Evolutionary conservation across 768 basidiomycete genomes (phyloP).

Genomic region (Rhizopogon salebrosus): DNA sequence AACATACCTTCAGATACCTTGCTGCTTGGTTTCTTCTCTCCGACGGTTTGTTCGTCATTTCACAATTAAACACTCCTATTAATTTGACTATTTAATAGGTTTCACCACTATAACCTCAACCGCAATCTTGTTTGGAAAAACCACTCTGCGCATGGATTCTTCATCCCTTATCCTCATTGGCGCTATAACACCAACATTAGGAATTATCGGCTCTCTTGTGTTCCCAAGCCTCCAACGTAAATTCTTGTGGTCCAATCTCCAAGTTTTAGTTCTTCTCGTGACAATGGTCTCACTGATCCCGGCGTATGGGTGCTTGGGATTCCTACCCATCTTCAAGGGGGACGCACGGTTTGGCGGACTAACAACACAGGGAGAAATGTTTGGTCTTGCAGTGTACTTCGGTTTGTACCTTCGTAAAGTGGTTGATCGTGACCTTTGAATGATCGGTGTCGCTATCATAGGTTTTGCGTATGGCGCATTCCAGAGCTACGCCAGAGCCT

Average conservation of each 20-base stretch:
- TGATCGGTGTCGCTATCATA: conserved; percentile 17
- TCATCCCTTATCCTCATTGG: conserved; percentile 78
- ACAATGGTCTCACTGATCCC: conserved; percentile 63
- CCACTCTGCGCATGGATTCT: conserved; percentile 74
- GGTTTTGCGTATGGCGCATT: conserved; percentile 83
- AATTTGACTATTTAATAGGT: conserved; percentile 35
- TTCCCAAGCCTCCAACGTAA: conserved; percentile 73
- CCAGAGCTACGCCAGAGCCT: conserved; percentile 83
- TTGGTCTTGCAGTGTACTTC: conserved; percentile 74
- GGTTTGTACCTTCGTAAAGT: conserved; percentile 36
- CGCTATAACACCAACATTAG: conserved; percentile 68
- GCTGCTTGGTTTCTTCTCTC: conserved; percentile 93
- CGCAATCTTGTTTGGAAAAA: conserved; percentile 90
- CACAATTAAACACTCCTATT: not conserved
- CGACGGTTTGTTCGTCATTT: conserved; percentile 53
- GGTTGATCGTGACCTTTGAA: not conserved
- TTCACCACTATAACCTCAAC: conserved; percentile 93
- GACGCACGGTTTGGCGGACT: conserved; percentile 58
- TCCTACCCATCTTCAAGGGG: conserved; percentile 50
- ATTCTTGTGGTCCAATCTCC: conserved; percentile 60
- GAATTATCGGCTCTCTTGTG: conserved; percentile 79
- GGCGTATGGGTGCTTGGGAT: conserved; percentile 78
- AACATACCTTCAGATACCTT: conserved; percentile 85
- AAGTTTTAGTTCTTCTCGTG: conserved; percentile 64
- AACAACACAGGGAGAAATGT: conserved; percentile 82